Evolutionary conservation across 805 yeast species (phyloP).

Genomic region (Wickerhamomyces bovis): DNA sequence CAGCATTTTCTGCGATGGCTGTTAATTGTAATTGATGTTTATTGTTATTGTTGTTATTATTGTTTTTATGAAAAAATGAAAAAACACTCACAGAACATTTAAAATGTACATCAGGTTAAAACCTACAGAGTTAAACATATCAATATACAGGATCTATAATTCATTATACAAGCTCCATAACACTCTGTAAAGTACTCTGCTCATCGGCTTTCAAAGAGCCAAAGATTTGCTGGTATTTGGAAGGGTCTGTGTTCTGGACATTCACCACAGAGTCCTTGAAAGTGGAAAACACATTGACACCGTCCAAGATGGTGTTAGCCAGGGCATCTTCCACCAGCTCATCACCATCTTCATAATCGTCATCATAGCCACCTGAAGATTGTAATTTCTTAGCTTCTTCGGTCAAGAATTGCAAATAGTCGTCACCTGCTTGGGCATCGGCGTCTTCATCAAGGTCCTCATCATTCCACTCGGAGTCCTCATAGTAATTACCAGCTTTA

Average conservation of each 20-base stretch:
- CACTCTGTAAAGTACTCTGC: slow-evolving; percentile 27
- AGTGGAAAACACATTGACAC: slow-evolving; percentile 61
- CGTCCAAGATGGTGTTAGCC: slow-evolving; percentile 73
- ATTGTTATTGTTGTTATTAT: too few relatives aligned
- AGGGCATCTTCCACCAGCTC: slow-evolving; percentile 80
- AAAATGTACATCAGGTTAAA: background rate
- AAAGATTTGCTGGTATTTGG: slow-evolving; percentile 44
- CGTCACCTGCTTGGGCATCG: slow-evolving; percentile 31
- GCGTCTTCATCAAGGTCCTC: slow-evolving; percentile 29
- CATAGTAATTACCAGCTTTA: slow-evolving; percentile 23
- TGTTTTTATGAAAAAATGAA: too few relatives aligned
- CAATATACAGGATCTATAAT: too few relatives aligned
- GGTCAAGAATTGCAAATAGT: slow-evolving; percentile 43
- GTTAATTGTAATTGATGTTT: too few relatives aligned
- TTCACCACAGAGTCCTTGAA: slow-evolving; percentile 50
- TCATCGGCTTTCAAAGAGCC: slow-evolving; percentile 33
- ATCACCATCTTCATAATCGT: slow-evolving; percentile 61
- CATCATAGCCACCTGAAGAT: slow-evolving; percentile 32
- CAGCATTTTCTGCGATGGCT: background rate
- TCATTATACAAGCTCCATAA: slow-evolving; percentile 17
- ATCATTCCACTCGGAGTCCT: slow-evolving; percentile 24
- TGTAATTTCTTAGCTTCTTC: slow-evolving; percentile 36
- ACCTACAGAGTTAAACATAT: too few relatives aligned
- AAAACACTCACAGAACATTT: too few relatives aligned
- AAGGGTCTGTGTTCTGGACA: slow-evolving; percentile 42